phyloP scores from a whole-genome alignment of 768 basidiomycete species.

The Suillus spraguei region DNA sequence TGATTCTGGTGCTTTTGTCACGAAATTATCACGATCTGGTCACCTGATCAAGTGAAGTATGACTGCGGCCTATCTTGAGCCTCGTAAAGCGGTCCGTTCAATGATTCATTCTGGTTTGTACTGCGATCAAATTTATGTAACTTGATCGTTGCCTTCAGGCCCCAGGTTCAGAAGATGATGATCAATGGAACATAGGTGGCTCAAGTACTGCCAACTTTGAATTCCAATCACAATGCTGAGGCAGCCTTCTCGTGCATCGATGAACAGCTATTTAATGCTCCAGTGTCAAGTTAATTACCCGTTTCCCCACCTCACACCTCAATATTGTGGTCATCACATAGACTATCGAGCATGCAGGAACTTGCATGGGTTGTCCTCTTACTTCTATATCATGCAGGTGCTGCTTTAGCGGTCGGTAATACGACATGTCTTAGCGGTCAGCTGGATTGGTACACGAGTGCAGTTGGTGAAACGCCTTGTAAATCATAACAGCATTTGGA shows the following conservation, averaged over 20 bases:
- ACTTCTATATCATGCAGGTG: neutral
- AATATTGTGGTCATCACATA: neutral
- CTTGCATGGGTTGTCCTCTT: neutral
- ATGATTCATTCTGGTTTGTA: too few relatives aligned
- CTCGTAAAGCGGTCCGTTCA: too few relatives aligned
- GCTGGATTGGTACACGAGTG: conserved; percentile 26
- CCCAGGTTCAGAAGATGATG: neutral
- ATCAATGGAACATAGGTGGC: neutral
- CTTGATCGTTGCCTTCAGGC: neutral
- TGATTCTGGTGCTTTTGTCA: too few relatives aligned
- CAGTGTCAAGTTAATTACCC: neutral
- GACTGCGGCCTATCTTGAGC: too few relatives aligned
- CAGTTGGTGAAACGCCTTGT: conserved; percentile 28
- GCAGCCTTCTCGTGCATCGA: neutral
- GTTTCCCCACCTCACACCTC: neutral
- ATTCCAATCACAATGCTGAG: neutral
- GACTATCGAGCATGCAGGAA: neutral
- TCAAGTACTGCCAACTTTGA: neutral
- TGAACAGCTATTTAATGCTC: neutral
- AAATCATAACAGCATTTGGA: conserved; percentile 1
- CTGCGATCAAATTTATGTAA: too few relatives aligned
- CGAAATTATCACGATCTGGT: too few relatives aligned
- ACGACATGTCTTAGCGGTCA: conserved; percentile 17
- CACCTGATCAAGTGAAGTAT: too few relatives aligned
- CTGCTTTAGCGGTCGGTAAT: conserved; percentile 15